Evolutionary conservation across 805 yeast genomes (phyloP).

Genomic region (Ogataea methanolica): DNA sequence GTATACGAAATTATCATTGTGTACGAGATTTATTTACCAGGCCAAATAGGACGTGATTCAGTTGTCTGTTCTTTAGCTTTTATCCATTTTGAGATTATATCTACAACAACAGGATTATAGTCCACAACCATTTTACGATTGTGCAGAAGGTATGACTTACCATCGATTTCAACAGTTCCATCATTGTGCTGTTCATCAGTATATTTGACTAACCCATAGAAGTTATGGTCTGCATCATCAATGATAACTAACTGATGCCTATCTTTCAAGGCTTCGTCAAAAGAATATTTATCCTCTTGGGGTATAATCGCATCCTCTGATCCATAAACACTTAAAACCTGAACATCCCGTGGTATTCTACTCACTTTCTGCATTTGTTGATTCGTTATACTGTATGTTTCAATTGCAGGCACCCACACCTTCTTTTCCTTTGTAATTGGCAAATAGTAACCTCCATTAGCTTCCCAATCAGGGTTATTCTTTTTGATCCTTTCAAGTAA

Average conservation of each 20-base stretch:
- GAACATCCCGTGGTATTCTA: constrained; percentile 39
- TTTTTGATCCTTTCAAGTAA: constrained; percentile 36
- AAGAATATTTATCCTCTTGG: constrained; percentile 52
- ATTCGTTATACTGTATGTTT: constrained; percentile 44
- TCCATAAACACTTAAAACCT: constrained; percentile 70
- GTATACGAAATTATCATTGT: too few species aligned
- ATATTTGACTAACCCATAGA: constrained; percentile 45
- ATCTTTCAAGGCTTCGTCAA: constrained; percentile 50
- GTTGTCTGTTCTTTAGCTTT: constrained; percentile 22
- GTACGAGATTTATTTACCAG: too few species aligned
- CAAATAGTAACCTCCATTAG: constrained; percentile 36
- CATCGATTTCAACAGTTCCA: constrained; percentile 2
- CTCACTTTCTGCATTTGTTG: constrained; percentile 42
- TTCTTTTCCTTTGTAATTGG: constrained; percentile 46
- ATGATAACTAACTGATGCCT: constrained; percentile 58
- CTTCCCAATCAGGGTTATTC: constrained; percentile 34
- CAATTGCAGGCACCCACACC: constrained; percentile 42
- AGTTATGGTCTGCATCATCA: constrained; percentile 77
- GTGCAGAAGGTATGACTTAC: constrained; percentile 27
- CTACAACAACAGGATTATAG: constrained; percentile 51
- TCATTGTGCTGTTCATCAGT: constrained; percentile 27
- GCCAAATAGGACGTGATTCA: constrained; percentile 49
- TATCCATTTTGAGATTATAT: constrained; percentile 44
- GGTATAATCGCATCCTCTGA: constrained; percentile 64
- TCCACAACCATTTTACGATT: constrained; percentile 39